phyloP scores from a whole-genome alignment of 345 rosid genomes.

The Citrus hindsii region DNA sequence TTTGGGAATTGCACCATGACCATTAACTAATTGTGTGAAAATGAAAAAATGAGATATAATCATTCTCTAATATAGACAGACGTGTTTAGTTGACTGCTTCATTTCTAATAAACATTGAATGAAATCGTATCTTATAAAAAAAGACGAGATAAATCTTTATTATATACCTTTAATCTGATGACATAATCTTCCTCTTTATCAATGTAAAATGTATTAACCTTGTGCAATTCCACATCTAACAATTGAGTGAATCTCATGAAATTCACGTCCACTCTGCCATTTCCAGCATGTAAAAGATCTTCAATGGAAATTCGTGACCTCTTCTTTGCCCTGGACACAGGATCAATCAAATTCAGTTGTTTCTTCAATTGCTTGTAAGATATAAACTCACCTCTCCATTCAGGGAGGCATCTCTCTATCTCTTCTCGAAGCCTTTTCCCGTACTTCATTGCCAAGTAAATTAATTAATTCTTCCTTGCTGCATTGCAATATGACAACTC shows the following conservation, averaged over 20 bases:
- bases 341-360: slow-evolving; percentile 27
- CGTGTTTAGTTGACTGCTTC: no score
- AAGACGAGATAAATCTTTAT: neutral
- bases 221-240: slow-evolving; percentile 31
- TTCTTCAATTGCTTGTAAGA: slow-evolving; percentile 43
- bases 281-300: slow-evolving; percentile 1
- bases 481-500: neutral
- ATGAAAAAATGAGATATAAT: no score
- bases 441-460: slow-evolving; percentile 27
- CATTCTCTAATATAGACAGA: no score
- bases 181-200: slow-evolving; percentile 47
- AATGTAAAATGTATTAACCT: slow-evolving; percentile 32
- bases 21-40: no score
- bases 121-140: no score
- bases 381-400: slow-evolving; percentile 34
- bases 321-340: neutral
- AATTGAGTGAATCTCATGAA: slow-evolving; percentile 21
- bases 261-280: slow-evolving; percentile 1
- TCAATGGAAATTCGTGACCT: slow-evolving; percentile 17
- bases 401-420: slow-evolving; percentile 28
- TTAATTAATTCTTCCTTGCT: neutral
- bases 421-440: slow-evolving; percentile 37
- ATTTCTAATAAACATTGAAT: no score
- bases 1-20: no score
- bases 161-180: slow-evolving; percentile 32